Conservation (phyloP, 2,329 filamentous ascomycete species). For the Alternaria conjuncta region DNA sequence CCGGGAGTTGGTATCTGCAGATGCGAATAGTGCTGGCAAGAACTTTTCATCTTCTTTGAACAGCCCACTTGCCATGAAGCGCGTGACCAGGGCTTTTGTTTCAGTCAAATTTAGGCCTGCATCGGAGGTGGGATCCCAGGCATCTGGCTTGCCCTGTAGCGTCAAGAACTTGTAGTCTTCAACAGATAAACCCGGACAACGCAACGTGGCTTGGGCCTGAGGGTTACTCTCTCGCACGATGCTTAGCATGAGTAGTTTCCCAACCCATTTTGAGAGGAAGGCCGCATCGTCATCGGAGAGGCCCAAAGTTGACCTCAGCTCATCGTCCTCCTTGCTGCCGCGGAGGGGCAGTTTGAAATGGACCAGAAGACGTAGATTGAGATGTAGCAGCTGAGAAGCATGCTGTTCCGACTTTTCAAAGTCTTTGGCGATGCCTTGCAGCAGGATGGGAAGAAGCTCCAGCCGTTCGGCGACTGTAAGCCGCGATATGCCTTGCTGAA, state of each 20-base stretch:
- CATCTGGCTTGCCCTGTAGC: slow-evolving; percentile 69
- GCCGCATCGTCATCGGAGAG: slow-evolving; percentile 73
- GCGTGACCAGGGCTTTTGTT: slow-evolving; percentile 72
- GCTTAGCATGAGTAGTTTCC: slow-evolving; percentile 74
- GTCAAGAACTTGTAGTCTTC: slow-evolving; percentile 74
- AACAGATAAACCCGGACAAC: slow-evolving; percentile 67
- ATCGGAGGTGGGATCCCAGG: slow-evolving; percentile 67
- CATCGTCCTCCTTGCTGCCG: slow-evolving; percentile 77
- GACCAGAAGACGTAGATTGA: slow-evolving; percentile 78
- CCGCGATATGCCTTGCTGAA: slow-evolving; percentile 79
- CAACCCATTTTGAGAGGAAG: slow-evolving; percentile 77
- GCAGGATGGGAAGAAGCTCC: slow-evolving; percentile 72
- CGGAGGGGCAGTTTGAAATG: slow-evolving; percentile 74
- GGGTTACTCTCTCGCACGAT: slow-evolving; percentile 43
- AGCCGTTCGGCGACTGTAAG: slow-evolving; percentile 68
- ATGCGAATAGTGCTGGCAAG: slow-evolving; percentile 81
- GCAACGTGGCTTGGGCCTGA: slow-evolving; percentile 49
- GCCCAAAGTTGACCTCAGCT: slow-evolving; percentile 69
- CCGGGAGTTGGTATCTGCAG: slow-evolving; percentile 80
- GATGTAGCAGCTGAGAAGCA: slow-evolving; percentile 75
- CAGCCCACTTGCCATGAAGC: slow-evolving; percentile 80
- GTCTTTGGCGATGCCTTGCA: slow-evolving; percentile 70
- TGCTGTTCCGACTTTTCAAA: slow-evolving; percentile 62
- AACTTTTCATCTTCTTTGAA: slow-evolving; percentile 86
- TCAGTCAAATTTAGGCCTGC: slow-evolving; percentile 71